Evolutionary conservation across 148 eudicot species (phyloP), one percentile per base, ranked within the genome.

Genomic region (Linanthus parryae): DNA sequence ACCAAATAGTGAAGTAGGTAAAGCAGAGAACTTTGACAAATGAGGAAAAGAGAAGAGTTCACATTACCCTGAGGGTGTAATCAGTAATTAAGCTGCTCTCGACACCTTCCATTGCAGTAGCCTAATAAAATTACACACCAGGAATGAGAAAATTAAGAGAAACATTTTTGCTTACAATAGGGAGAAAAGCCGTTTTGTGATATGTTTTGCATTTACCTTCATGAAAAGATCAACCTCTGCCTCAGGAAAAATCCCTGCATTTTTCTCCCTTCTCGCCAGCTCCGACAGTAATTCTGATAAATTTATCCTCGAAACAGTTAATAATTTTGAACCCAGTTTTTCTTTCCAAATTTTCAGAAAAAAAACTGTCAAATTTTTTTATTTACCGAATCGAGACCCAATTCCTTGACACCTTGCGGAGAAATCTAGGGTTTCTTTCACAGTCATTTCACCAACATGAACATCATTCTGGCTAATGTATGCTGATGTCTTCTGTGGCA

Each of bases 391-490:
- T 33, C 96, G 74, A 27, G 84, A 65, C 44, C 98, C 98, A 23
- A 87, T 88, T 11, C 98, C 98, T 63, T 81, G 96, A 43, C 98
- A 91, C 43, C 98, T 72, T 10, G 85, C 98, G 0, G 98, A 92
- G 66, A 92, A 92, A 76, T 87, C 96, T 8, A 87, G 71, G 21
- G 96, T 87, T 68, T 92, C 98, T 72, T 87, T 92, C 5, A 92
- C 98, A 2, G 98, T 92, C 96, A 92, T 92, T 49, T 81, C 83
- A 37, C 94, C 96, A 10, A 82, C 82, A 59, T 92, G 98, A 58
- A 92, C 90, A 64, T 92, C 98, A 50, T 87, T 84, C 66, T 92
- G 98, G 66, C 98, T 92, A 41, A 92, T 82, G 71, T 91, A 92
- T 6, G 94, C 96, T 0, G 96, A 87, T 21, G 98, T 87, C 50